Percentiles rank a stretch among this genome's conserved stretches.
Conservation (phyloP, 2,329 filamentous ascomycete species). For the Fusarium siculi region DNA sequence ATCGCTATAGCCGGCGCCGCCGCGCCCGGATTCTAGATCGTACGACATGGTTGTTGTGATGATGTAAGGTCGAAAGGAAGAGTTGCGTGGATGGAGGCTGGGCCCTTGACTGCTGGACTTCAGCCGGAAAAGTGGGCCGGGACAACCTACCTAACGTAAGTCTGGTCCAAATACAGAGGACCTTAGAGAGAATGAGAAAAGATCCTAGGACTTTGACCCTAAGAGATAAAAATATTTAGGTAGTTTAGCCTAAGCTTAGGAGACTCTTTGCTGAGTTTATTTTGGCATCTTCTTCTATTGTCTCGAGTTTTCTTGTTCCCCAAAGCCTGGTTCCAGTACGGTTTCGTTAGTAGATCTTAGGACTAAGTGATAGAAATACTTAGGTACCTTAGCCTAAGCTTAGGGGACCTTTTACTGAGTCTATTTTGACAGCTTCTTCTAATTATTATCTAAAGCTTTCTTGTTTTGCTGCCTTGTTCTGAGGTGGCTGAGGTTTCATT, state of each 20-base stretch:
- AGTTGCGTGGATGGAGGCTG: not conserved
- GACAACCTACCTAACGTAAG: not conserved
- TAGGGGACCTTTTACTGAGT: not conserved
- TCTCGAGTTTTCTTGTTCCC: not conserved
- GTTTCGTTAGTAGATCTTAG: not conserved
- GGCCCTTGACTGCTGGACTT: not conserved
- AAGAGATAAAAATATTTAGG: not conserved
- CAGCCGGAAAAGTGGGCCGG: not conserved
- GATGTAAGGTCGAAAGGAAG: not conserved
- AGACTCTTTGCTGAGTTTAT: not conserved
- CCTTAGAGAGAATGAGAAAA: not conserved
- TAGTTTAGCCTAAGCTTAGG: not conserved
- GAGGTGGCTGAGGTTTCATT: conserved; percentile 37
- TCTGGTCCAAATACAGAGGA: not conserved
- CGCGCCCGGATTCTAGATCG: conserved; percentile 83
- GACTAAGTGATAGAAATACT: not conserved
- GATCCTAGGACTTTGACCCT: not conserved
- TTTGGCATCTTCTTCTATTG: not conserved
- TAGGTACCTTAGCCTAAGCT: not conserved
- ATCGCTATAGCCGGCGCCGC: conserved; percentile 84
- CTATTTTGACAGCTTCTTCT: not conserved
- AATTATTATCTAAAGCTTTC: too few species aligned
- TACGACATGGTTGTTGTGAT: conserved; percentile 77
- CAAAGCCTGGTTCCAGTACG: not conserved
- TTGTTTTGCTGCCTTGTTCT: conserved; percentile 35